Base-by-base conservation (phyloP, 345 rosid genomes). In the Corchorus capsularis region DNA sequence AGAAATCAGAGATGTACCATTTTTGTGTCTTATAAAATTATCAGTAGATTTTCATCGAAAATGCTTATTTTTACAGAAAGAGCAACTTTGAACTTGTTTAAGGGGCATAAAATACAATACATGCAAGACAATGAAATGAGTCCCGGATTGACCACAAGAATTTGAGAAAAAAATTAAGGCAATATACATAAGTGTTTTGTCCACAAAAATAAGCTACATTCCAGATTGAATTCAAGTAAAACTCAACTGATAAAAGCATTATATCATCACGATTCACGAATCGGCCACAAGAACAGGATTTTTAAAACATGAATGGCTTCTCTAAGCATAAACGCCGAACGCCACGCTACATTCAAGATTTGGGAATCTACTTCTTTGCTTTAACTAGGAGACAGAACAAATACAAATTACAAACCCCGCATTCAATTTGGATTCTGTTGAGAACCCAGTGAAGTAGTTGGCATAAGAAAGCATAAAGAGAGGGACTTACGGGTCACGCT, bases 401-500 rank as follows among this genome's bases (percentile, higher is more conserved):
- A 50, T 50, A 34, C 60, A 32, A 69, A 69, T 69, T n/a, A 27
- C 59, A 14, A 69, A 34, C 43, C 72, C n/a, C n/a, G n/a, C n/a
- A 22, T 57, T 27, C 65, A 57, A 41, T n/a, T 55, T 39, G 14
- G 53, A 43, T 56, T 72, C 63, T 12, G 39, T 56, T 2, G 20
- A 47, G 37, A 19, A 34, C 53, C 50, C 50, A 72, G 43, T 50
- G n/a, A 49, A 53, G 61, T n/a, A 63, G n/a, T 16, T 15, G 45
- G 46, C 4, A 8, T 37, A 43, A 63, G 4, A 43, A 61, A 49
- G 19, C 62, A 65, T 4, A 75, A 47, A 59, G 49, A 54, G 5
- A 63, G 41, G 56, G 45, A 15, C 37, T 45, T 8, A 79, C 82
- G 76, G 12, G 72, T 46, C 76, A 79, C 71, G 71, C 13, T 63